Percentiles rank a stretch among this genome's conserved stretches.
These are phyloP conservation scores for Hypoxylon sp. DNA, from an alignment of 2,329 filamentous ascomycete genomes.

Conservation along the genomic window DNA sequence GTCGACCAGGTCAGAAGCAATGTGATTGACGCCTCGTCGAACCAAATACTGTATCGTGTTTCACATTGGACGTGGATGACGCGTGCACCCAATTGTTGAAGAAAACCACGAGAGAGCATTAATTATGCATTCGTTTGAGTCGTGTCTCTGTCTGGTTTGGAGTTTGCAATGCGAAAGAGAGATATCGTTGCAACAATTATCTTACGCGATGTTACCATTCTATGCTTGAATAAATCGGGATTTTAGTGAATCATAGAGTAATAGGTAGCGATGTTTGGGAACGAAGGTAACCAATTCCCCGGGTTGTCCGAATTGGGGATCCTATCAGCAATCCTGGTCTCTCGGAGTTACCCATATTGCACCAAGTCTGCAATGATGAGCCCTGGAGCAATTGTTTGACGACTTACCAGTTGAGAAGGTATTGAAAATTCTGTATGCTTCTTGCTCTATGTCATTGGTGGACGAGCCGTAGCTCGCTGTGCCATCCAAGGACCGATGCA, in stretches of 20 bases:
- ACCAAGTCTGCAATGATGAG: not conserved
- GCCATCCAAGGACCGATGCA: conserved; percentile 29
- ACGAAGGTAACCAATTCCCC: conserved; percentile 3
- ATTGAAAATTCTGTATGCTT: conserved; percentile 19
- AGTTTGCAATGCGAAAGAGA: conserved; percentile 14
- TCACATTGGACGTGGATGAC: conserved; percentile 29
- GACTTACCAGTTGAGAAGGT: conserved; percentile 24
- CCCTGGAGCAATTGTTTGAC: conserved; percentile 10
- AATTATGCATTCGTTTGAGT: conserved; percentile 18
- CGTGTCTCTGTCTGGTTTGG: not conserved
- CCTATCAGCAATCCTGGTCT: not conserved
- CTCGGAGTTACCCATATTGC: conserved; percentile 2
- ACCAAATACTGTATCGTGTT: conserved; percentile 27
- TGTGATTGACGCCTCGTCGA: conserved; percentile 9
- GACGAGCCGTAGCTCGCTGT: conserved; percentile 18
- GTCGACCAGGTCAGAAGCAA: conserved; percentile 5
- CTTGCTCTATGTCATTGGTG: conserved; percentile 31
- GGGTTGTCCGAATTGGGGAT: conserved; percentile 5
- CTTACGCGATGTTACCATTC: not conserved
- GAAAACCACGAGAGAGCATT: conserved; percentile 17
- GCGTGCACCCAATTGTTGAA: conserved; percentile 17
- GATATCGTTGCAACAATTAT: not conserved
- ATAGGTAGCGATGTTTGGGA: not conserved
- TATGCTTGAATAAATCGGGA: conserved; percentile 2
- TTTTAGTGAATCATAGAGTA: not conserved